Conservation (phyloP, 345 rosid genomes). For the Populus nigra region DNA sequence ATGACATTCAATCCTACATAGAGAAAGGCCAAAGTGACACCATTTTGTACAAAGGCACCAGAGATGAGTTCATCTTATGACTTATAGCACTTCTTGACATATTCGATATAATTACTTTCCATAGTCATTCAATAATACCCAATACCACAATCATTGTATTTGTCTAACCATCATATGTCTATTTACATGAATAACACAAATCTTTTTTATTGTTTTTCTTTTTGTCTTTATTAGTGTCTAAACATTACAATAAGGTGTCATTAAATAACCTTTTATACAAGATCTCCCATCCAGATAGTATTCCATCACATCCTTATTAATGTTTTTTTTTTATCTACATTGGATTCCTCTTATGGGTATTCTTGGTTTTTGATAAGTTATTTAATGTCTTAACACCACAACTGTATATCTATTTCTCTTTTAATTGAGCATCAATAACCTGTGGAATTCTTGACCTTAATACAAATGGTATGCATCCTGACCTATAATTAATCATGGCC, state of each 20-base stretch:
- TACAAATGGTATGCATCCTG: neutral
- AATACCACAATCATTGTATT: neutral
- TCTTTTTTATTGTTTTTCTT: neutral
- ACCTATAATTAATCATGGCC: neutral
- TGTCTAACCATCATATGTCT: neutral
- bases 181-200: neutral
- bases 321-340: neutral
- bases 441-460: neutral
- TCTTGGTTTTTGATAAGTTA: neutral
- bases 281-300: neutral
- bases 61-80: neutral
- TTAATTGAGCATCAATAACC: neutral
- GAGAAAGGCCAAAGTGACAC: neutral
- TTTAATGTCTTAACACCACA: neutral
- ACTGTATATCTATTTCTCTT: neutral
- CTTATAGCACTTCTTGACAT: neutral
- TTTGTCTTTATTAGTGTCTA: neutral
- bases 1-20: neutral
- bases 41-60: neutral
- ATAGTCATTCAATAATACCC: neutral
- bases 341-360: neutral
- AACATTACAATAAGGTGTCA: neutral
- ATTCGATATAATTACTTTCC: neutral
- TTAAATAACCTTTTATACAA: neutral
- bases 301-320: no score